phyloP scores from a whole-genome alignment of 2,329 filamentous ascomycete species.

The Aspergillus cejpii region DNA sequence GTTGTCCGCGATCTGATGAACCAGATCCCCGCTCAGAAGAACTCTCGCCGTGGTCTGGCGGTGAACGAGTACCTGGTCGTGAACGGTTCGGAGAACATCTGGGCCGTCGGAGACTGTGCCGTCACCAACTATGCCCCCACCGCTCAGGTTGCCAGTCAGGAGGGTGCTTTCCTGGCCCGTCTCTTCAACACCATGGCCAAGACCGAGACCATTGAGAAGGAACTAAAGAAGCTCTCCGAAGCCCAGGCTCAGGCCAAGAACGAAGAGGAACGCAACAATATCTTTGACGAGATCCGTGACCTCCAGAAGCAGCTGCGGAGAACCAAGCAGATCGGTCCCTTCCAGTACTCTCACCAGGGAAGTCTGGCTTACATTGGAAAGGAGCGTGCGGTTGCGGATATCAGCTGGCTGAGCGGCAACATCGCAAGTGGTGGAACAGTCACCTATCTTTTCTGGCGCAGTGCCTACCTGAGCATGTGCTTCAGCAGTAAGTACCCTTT shows the following conservation, averaged over 20 bases:
- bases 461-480: constrained; percentile 98
- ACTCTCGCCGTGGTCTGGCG: constrained; percentile 86
- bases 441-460: constrained; percentile 98
- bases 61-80: constrained; percentile 99
- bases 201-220: constrained; percentile 71
- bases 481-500: constrained; percentile 77
- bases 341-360: constrained; percentile 97
- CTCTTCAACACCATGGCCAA: constrained; percentile 99
- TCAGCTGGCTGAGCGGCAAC: constrained; percentile 96
- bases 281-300: constrained; percentile 71
- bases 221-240: constrained; percentile 63
- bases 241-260: constrained; percentile 61
- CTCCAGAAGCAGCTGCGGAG: constrained; percentile 80
- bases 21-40: constrained; percentile 88
- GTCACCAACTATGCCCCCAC: constrained; percentile 97
- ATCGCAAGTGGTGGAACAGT: constrained; percentile 85
- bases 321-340: constrained; percentile 91
- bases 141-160: constrained; percentile 91
- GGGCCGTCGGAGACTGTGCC: constrained; percentile 95
- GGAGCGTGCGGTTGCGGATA: constrained; percentile 95
- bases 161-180: constrained; percentile 87
- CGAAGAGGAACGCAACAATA: constrained; percentile 51
- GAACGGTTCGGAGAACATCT: constrained; percentile 93
- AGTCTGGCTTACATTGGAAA: constrained; percentile 96
- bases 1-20: constrained; percentile 86